Base-by-base conservation (phyloP, 2,329 filamentous ascomycete genomes). In the Lizonia empirigonia region DNA sequence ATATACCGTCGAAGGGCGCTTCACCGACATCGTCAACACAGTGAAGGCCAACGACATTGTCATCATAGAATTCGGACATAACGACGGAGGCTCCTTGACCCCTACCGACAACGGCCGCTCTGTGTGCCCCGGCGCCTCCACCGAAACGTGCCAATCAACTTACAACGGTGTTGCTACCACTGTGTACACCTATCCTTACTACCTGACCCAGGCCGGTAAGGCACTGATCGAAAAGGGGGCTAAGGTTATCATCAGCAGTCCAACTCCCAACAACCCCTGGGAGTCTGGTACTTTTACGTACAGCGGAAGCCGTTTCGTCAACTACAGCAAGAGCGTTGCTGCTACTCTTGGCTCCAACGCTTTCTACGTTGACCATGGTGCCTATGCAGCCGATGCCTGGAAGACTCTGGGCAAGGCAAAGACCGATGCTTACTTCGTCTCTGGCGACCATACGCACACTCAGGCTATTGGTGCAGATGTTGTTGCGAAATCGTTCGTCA, bases 41-140 rank as follows among this genome's bases (percentile, higher is more conserved):
- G 75, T 88, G 19, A 59, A 80, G 63, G 48, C 76, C 1, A 84
- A 83, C 24, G 86, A 89, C 69, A 85, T 83, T 69, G 85, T 88
- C 1, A 76, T 89, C 44, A 87, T 89, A 44, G 86, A 89, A 62
- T 88, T 89, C 62, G 86, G 87, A 0, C 86, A 89, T 75, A 90
- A 90, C 61, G 87, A 89, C 59, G 86, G 85, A 18, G 85, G 85
- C 1, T 79, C 79, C 0, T 73, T 85, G 2, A 72, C 67, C 2
- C 70, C 68, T 1, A 71, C 65, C 1, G 86, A 89, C 68, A 87
- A 88, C 59, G 82, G 82, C 1, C 79, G 85, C 12, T 82, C 80
- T 1, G 84, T 82, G 59, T 89, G 86, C 50, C 66, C 74, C 2
- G 83, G 83, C 2, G 72, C 77, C 0, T 82, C 82, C 12, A 65